Conservation (phyloP, 2,329 filamentous ascomycete genomes). For the Sphaceloma murrayae region DNA sequence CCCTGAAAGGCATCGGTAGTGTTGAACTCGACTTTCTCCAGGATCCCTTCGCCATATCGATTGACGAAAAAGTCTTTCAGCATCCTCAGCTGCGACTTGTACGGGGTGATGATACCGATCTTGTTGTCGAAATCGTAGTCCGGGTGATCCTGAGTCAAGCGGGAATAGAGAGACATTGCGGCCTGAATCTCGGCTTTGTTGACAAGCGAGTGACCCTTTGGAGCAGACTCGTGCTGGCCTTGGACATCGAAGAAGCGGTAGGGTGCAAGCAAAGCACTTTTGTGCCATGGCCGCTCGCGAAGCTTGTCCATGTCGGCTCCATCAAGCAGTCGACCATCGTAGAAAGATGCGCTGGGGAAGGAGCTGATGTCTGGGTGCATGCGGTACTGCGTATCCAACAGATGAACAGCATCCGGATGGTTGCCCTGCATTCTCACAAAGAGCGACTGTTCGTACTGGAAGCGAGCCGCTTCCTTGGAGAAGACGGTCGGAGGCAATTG, state of each 20-base stretch:
- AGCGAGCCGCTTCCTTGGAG: constrained; percentile 82
- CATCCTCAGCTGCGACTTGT: constrained; percentile 83
- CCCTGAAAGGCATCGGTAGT: constrained; percentile 98
- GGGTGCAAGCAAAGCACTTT: constrained; percentile 68
- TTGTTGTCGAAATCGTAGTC: constrained; percentile 65
- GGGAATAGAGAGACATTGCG: constrained; percentile 73
- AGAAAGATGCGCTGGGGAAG: constrained; percentile 87
- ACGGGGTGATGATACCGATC: constrained; percentile 94
- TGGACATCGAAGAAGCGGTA: constrained; percentile 97
- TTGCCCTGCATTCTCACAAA: constrained; percentile 98
- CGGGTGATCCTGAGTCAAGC: constrained; percentile 62
- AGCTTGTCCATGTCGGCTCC: constrained; percentile 71
- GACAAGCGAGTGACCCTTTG: constrained; percentile 77
- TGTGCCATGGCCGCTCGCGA: constrained; percentile 76
- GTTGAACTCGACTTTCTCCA: constrained; percentile 85
- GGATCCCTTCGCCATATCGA: constrained; percentile 64
- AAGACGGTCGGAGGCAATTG: constrained; percentile 93
- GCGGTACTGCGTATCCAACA: constrained; percentile 96
- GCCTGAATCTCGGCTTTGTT: constrained; percentile 81
- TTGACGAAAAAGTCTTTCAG: constrained; percentile 65
- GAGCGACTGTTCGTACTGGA: constrained; percentile 93
- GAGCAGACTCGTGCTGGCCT: constrained; percentile 73
- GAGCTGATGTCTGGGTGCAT: constrained; percentile 96
- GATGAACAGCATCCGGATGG: constrained; percentile 74
- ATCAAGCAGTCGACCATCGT: constrained; percentile 77